Percentiles rank a stretch among this genome's conserved stretches.
phyloP scores from a whole-genome alignment of 2,329 filamentous ascomycete species.

The Erysiphe pulchra region DNA sequence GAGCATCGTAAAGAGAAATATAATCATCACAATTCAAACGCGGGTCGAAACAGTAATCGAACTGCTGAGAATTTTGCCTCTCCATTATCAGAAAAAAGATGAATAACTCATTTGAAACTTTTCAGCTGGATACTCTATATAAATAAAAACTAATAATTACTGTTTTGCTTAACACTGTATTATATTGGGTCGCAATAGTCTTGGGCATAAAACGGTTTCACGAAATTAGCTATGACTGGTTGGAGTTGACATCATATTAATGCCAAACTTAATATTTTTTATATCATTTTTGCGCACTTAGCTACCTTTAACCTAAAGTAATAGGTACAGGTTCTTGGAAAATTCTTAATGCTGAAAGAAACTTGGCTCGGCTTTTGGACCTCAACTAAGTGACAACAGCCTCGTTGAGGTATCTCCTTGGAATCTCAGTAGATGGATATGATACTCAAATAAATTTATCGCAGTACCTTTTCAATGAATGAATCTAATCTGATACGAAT shows the following conservation, averaged over 20 bases:
- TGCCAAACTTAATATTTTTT: too few species aligned
- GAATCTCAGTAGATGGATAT: too few species aligned
- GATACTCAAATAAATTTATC: too few species aligned
- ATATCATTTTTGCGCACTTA: too few species aligned
- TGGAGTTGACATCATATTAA: neutral
- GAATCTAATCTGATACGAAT: too few species aligned
- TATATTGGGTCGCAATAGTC: neutral
- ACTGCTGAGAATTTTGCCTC: constrained; percentile 5
- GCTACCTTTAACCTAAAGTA: too few species aligned
- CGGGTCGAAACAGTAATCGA: constrained; percentile 8
- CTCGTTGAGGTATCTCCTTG: too few species aligned
- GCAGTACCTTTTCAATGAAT: too few species aligned
- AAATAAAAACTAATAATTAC: neutral
- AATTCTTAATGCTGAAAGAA: too few species aligned
- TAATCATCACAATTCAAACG: constrained; percentile 9
- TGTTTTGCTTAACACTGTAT: neutral
- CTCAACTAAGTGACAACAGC: too few species aligned
- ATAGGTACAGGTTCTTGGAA: too few species aligned
- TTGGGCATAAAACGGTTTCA: neutral
- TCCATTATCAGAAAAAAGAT: constrained; percentile 8
- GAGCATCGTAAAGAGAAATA: constrained; percentile 74
- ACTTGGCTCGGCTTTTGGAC: too few species aligned
- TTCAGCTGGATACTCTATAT: neutral
- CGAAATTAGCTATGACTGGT: neutral
- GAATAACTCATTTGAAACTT: neutral